Conservation (phyloP, 768 basidiomycete genomes). For the Xerocomellus dryophilus region DNA sequence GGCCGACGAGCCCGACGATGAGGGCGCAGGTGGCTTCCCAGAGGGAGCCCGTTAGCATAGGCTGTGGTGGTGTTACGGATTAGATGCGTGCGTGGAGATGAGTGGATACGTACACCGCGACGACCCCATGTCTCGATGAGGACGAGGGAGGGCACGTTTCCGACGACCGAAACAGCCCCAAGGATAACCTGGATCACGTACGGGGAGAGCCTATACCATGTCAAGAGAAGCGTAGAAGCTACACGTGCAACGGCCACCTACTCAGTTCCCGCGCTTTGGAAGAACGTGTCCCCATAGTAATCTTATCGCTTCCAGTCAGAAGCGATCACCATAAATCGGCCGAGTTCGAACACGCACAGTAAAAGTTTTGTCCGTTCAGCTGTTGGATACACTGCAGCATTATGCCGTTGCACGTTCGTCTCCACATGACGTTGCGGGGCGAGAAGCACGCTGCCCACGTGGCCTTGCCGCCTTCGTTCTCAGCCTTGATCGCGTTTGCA, state of each 20-base stretch:
- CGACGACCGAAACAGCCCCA: constrained; percentile 70
- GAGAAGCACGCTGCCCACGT: constrained; percentile 18
- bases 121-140: constrained; percentile 74
- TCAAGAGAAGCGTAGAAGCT: not conserved
- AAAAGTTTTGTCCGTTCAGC: constrained; percentile 18
- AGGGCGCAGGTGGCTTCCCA: constrained; percentile 59
- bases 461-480: constrained; percentile 16
- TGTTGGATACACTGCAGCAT: constrained; percentile 18
- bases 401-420: constrained; percentile 16
- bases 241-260: constrained; percentile 26
- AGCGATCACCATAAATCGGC: not conserved
- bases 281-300: constrained; percentile 18
- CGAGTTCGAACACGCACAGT: constrained; percentile 4
- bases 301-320: constrained; percentile 2
- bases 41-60: constrained; percentile 42
- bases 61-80: not conserved
- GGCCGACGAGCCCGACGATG: constrained; percentile 69
- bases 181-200: constrained; percentile 74
- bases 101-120: constrained; percentile 43
- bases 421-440: constrained; percentile 15
- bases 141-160: constrained; percentile 65
- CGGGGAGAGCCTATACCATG: constrained; percentile 45
- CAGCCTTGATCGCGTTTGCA: constrained; percentile 13
- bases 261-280: constrained; percentile 60
- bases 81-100: constrained; percentile 20